Evolutionary conservation across 2,329 filamentous ascomycete genomes (phyloP), one percentile per base, ranked within the genome.

Genomic region (Stachybotrys echinatus): DNA sequence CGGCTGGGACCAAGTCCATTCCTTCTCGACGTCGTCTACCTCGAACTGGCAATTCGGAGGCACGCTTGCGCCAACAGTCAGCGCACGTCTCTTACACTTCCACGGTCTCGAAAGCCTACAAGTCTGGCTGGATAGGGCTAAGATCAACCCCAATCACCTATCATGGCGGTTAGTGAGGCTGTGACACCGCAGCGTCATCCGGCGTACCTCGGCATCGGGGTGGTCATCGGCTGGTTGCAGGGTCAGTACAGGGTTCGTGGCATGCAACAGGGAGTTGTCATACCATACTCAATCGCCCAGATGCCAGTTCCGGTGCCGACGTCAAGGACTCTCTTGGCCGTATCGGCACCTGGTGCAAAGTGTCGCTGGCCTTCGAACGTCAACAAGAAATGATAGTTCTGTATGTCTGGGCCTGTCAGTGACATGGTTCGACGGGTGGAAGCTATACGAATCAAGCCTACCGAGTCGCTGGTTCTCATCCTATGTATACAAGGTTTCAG

Each of bases 21-120:
- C 61, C 18, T 65, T 71, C 54, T 80, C 79, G 31, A 81, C 75
- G 54, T 87, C 82, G 61, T 87, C 83, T 38, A 86, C 75, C 49
- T 84, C 74, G 50, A 86, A 87, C 52, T 77, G 75, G 48, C 84
- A 80, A 57, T 87, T 87, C 17, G 74, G 72, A 0, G 83, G 81
- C 0, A 84, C 74, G 63, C 27, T 34, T 34, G 10, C 10, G 14
- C 5, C 3, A 34, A 34, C 27, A 3, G 27, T 34, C 27, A 34
- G 27, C 27, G 14, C 3, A 34, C 10, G 27, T 14, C 10, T 14
- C 27, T 14, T 14, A 5, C 27, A 14, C 14, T 34, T 34, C 27
- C 27, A 8, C 10, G 27, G 27, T 34, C 27, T 34, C 10, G 27
- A 14, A 14, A 34, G 10, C 5, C 10, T 34, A 34, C 27, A 69